phyloP scores from a whole-genome alignment of 768 basidiomycete species.

The Guyanaporus albipodus region DNA sequence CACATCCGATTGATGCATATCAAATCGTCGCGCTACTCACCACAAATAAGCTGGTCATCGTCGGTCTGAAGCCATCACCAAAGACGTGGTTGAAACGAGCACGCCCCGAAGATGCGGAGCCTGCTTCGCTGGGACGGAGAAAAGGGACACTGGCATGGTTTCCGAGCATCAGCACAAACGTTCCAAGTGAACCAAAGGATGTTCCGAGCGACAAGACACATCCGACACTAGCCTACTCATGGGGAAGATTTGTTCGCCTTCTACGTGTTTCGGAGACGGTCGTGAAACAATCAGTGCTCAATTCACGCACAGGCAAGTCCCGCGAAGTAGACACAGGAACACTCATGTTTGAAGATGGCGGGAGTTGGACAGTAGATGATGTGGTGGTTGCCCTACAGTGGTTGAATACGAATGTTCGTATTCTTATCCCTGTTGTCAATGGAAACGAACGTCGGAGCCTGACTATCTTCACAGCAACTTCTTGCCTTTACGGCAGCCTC shows the following conservation, averaged over 20 bases:
- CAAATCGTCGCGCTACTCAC: constrained; percentile 84
- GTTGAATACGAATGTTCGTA: constrained; percentile 83
- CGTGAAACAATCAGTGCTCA: constrained; percentile 45
- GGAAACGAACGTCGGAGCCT: not conserved
- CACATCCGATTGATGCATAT: constrained; percentile 76
- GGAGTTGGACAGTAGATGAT: constrained; percentile 56
- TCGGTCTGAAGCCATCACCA: constrained; percentile 87
- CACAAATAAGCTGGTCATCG: constrained; percentile 85
- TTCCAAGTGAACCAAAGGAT: constrained; percentile 23
- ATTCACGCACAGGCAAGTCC: constrained; percentile 56
- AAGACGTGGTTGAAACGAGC: constrained; percentile 86
- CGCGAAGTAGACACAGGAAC: constrained; percentile 59
- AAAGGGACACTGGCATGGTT: constrained; percentile 80
- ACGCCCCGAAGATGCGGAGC: constrained; percentile 46
- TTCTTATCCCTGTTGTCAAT: constrained; percentile 23
- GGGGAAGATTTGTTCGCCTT: constrained; percentile 68
- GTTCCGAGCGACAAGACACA: constrained; percentile 27
- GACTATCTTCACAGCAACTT: constrained; percentile 53
- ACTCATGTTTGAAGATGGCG: constrained; percentile 58
- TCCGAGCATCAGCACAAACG: constrained; percentile 53
- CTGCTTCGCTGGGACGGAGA: constrained; percentile 42
- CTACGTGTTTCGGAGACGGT: constrained; percentile 63
- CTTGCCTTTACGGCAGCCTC: constrained; percentile 51
- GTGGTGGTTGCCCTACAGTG: constrained; percentile 77
- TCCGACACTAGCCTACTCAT: constrained; percentile 80